phyloP scores from a whole-genome alignment of 257 asterid genomes.

The Solanum lignicaule region DNA sequence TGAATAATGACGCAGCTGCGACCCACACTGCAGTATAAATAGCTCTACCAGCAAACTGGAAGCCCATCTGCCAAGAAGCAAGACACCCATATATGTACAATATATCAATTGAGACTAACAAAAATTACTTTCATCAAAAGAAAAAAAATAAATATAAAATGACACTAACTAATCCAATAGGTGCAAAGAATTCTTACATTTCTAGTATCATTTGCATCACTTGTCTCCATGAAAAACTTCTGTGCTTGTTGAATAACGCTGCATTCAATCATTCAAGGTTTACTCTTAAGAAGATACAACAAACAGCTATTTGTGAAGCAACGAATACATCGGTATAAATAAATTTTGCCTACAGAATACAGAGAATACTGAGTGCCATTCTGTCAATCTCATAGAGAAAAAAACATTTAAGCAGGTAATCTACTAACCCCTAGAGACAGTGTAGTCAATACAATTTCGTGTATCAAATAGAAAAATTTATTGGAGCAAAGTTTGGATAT shows the following conservation, averaged over 20 bases:
- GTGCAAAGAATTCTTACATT: constrained; percentile 47
- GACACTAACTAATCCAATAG: background rate
- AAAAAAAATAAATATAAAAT: background rate
- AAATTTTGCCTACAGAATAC: background rate
- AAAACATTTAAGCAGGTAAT: background rate
- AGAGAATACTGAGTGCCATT: background rate
- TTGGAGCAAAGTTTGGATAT: background rate
- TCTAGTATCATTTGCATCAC: constrained; percentile 57
- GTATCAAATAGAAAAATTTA: background rate
- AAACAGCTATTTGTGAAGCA: background rate
- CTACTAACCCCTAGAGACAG: background rate
- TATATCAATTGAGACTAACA: background rate
- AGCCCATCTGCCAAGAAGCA: constrained; percentile 67
- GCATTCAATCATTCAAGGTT: constrained; percentile 20
- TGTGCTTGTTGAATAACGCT: constrained; percentile 83
- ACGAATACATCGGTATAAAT: background rate
- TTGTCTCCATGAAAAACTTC: constrained; percentile 74
- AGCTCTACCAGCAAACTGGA: constrained; percentile 93
- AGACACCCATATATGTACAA: background rate
- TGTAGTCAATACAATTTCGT: background rate
- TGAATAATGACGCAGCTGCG: constrained; percentile 87
- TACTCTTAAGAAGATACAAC: background rate
- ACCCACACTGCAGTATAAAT: constrained; percentile 93
- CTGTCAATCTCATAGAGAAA: background rate
- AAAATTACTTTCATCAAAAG: background rate